phyloP scores from a whole-genome alignment of 2,329 filamentous ascomycete genomes.

The Cercospora sp. region DNA sequence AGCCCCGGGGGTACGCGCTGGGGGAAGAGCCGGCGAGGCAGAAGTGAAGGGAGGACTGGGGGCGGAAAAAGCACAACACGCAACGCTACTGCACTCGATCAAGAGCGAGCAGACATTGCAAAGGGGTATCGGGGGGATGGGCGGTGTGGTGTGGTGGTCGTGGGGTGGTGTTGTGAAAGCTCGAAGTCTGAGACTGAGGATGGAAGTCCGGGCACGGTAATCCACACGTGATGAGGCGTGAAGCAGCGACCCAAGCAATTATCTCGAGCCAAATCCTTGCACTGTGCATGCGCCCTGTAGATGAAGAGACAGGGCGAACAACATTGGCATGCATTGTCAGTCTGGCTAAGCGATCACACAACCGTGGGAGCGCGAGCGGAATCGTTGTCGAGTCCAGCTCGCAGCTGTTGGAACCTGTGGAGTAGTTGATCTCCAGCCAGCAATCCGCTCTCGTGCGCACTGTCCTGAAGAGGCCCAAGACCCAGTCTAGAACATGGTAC shows the following conservation, averaged over 20 bases:
- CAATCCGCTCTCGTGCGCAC: constrained; percentile 3
- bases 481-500: constrained; percentile 3
- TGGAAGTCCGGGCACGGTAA: not conserved
- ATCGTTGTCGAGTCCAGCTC: not conserved
- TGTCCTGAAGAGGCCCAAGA: not conserved
- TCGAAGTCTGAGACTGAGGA: constrained; percentile 8
- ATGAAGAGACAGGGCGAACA: not conserved
- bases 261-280: not conserved
- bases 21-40: constrained; percentile 2
- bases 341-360: not conserved
- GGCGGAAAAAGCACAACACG: constrained; percentile 17
- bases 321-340: not conserved
- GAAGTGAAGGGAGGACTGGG: constrained; percentile 20
- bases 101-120: constrained; percentile 28
- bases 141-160: constrained; percentile 20
- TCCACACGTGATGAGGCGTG: not conserved
- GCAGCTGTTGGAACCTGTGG: constrained; percentile 1
- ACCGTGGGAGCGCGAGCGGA: not conserved
- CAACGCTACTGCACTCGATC: constrained; percentile 25
- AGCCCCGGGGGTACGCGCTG: constrained; percentile 1
- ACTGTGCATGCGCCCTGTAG: not conserved
- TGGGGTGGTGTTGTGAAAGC: constrained; percentile 9
- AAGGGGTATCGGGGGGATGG: constrained; percentile 7
- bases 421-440: constrained; percentile 6
- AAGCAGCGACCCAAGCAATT: constrained; percentile 1